Conservation (phyloP, 768 basidiomycete species). For the Lentinula sp. region DNA sequence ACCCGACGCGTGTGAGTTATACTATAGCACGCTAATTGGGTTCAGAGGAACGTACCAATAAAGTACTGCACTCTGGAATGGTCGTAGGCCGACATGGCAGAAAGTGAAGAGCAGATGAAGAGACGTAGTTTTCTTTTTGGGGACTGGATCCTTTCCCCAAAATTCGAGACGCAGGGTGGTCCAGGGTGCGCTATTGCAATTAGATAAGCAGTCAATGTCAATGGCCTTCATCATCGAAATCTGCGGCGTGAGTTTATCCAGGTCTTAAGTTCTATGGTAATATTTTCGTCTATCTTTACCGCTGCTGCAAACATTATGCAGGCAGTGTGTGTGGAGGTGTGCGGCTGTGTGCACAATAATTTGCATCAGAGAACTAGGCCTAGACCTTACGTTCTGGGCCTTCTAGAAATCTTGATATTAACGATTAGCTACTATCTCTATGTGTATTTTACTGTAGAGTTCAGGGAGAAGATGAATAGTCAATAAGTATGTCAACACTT, state of each 20-base stretch:
- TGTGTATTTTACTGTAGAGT: not conserved
- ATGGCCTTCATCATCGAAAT: not conserved
- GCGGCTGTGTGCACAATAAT: too few species aligned
- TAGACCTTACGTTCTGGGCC: too few species aligned
- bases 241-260: too few species aligned
- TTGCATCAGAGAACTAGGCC: too few species aligned
- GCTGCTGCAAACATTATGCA: too few species aligned
- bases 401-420: too few species aligned
- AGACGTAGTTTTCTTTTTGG: not conserved
- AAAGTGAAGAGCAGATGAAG: not conserved
- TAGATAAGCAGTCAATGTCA: not conserved
- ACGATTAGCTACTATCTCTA: too few species aligned
- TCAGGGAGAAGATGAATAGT: too few species aligned
- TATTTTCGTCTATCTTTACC: too few species aligned
- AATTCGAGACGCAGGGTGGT: not conserved
- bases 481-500: too few species aligned
- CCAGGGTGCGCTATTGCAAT: not conserved
- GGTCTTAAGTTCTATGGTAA: too few species aligned
- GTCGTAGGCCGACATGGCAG: constrained; percentile 45
- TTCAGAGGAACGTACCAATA: constrained; percentile 32
- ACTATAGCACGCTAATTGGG: constrained; percentile 8
- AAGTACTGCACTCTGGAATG: constrained; percentile 51
- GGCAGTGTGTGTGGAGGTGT: too few species aligned
- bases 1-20: constrained; percentile 5
- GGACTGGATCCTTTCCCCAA: constrained; percentile 1